phyloP scores from a whole-genome alignment of 2,329 filamentous ascomycete genomes.

The Fusarium newnesense region DNA sequence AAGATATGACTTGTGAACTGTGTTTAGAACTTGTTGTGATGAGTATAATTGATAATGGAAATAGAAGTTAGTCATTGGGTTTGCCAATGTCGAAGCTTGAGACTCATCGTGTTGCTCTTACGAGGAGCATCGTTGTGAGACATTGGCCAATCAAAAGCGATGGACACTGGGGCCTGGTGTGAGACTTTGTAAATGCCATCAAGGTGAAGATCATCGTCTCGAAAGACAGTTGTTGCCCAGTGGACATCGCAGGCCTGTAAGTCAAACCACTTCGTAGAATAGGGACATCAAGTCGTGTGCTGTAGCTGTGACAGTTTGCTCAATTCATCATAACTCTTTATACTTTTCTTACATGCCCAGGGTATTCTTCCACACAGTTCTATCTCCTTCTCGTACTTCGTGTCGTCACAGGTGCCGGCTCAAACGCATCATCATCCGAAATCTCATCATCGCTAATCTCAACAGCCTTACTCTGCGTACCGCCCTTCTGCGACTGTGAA shows the following conservation, averaged over 20 bases:
- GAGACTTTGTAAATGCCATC: background rate
- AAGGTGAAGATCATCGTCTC: background rate
- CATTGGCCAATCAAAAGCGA: background rate
- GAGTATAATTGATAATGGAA: background rate
- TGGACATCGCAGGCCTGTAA: background rate
- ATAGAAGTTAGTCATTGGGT: background rate
- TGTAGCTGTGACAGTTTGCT: background rate
- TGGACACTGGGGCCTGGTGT: background rate
- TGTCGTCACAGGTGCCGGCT: conserved; percentile 57
- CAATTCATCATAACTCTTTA: conserved; percentile 4
- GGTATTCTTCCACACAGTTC: conserved; percentile 13
- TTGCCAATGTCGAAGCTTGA: background rate
- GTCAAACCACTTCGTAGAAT: background rate
- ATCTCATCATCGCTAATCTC: conserved; percentile 75
- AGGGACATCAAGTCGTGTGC: background rate
- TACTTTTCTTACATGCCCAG: background rate
- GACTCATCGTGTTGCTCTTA: background rate
- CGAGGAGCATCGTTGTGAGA: background rate
- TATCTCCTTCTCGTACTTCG: conserved; percentile 48
- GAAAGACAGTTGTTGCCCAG: background rate
- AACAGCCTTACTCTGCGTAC: conserved; percentile 59
- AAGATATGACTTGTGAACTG: background rate
- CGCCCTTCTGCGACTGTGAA: conserved; percentile 51
- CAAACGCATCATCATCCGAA: conserved; percentile 70
- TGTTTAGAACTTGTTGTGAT: background rate